Conservation (phyloP, 345 rosid species). For the Citrus reticulata region DNA sequence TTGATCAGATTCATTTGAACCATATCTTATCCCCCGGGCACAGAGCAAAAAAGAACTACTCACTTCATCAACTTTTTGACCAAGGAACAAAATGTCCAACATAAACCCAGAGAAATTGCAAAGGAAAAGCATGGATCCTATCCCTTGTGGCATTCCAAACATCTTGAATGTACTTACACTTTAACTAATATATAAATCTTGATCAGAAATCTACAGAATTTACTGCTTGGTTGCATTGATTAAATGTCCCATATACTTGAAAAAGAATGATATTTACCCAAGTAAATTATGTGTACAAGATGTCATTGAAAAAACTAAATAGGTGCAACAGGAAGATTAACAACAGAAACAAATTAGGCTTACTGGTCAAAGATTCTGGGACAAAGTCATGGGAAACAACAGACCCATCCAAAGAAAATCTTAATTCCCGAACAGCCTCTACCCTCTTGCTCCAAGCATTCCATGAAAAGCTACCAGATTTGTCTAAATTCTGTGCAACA, state of each 20-base stretch:
- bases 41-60: not conserved
- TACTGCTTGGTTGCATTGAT: not conserved
- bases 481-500: conserved; percentile 26
- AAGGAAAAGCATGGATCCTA: not conserved
- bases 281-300: not conserved
- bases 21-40: not conserved
- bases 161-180: not conserved
- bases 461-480: conserved; percentile 47
- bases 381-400: conserved; percentile 40
- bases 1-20: not conserved
- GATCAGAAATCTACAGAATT: not conserved
- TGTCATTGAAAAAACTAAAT: not conserved
- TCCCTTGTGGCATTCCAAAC: not conserved
- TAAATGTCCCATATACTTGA: not conserved
- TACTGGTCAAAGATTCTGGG: conserved; percentile 38
- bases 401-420: conserved; percentile 78
- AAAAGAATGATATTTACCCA: not conserved
- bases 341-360: conserved; percentile 16
- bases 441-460: conserved; percentile 82
- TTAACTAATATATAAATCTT: not conserved
- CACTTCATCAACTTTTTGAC: not conserved
- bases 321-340: not conserved
- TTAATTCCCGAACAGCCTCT: conserved; percentile 62
- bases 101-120: not conserved
- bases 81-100: not conserved